These are phyloP conservation scores for Closterium sp. DNA, from an alignment of 139 green algal genomes.

Conservation along the genomic window DNA sequence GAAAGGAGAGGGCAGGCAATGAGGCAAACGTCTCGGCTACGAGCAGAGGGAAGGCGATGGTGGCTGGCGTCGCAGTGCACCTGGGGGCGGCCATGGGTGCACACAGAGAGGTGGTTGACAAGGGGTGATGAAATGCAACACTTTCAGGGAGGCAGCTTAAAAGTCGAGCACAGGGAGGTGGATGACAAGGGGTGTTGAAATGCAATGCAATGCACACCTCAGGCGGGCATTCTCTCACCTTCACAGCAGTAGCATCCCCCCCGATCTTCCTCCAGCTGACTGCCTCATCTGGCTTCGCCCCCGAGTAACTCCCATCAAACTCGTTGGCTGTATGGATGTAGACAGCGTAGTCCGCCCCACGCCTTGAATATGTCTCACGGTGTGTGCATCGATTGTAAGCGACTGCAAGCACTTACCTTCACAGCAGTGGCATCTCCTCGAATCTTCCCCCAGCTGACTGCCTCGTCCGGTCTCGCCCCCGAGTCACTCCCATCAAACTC, in stretches of 20 bases:
- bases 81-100: too few species aligned
- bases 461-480: conserved; percentile 89
- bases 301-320: conserved; percentile 91
- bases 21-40: too few species aligned
- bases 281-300: conserved; percentile 90
- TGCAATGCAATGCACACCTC: too few species aligned
- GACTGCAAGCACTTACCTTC: conserved; percentile 45
- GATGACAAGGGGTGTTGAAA: too few species aligned
- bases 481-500: conserved; percentile 96
- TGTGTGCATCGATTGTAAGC: neutral
- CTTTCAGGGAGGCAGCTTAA: too few species aligned
- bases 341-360: conserved; percentile 86
- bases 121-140: too few species aligned
- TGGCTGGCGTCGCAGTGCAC: conserved; percentile 90
- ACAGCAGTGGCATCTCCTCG: conserved; percentile 74
- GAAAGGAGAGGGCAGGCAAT: neutral
- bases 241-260: conserved; percentile 73
- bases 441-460: conserved; percentile 97
- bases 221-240: conserved; percentile 26
- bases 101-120: too few species aligned
- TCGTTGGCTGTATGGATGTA: conserved; percentile 70
- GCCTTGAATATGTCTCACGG: too few species aligned
- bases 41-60: conserved; percentile 90
- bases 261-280: conserved; percentile 97
- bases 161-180: too few species aligned